Conservation (phyloP, 257 asterid genomes). For the Ballota nigra region DNA sequence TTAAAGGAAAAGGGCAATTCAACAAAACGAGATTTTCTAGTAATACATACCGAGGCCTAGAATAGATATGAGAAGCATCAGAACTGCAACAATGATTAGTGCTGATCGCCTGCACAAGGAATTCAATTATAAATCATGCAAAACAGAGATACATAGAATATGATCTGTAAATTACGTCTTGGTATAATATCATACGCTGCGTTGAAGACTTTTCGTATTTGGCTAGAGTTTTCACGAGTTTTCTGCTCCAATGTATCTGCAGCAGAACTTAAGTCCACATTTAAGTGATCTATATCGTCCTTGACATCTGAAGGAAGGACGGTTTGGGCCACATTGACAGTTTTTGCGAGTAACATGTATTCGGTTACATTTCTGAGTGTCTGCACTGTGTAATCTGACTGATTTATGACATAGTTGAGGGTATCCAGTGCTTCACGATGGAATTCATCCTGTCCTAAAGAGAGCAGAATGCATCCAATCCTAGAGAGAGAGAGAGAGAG, state of each 20-base stretch:
- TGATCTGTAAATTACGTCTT: neutral
- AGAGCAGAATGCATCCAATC: slow-evolving; percentile 78
- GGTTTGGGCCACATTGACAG: slow-evolving; percentile 69
- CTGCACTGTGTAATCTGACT: slow-evolving; percentile 77
- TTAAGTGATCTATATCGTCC: slow-evolving; percentile 62
- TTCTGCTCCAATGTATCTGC: slow-evolving; percentile 62
- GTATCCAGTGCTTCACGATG: slow-evolving; percentile 71
- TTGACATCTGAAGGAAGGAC: slow-evolving; percentile 75
- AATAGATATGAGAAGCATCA: slow-evolving; percentile 71
- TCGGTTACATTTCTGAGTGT: slow-evolving; percentile 72
- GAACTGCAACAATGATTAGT: slow-evolving; percentile 56
- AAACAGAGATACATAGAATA: neutral
- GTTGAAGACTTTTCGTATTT: slow-evolving; percentile 54
- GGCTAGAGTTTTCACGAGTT: slow-evolving; percentile 58
- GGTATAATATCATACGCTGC: slow-evolving; percentile 55
- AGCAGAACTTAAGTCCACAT: slow-evolving; percentile 56
- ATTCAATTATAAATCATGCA: neutral
- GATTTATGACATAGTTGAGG: slow-evolving; percentile 72
- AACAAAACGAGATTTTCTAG: neutral
- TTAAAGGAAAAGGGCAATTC: neutral
- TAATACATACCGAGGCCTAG: slow-evolving; percentile 72
- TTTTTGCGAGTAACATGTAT: slow-evolving; percentile 66
- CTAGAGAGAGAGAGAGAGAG: slow-evolving; percentile 38
- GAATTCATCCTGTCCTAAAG: slow-evolving; percentile 73
- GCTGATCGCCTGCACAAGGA: slow-evolving; percentile 56